Evolutionary conservation across 768 basidiomycete species (phyloP), one percentile per base, ranked within the genome.

Genomic region (Cystofilobasidium macerans): DNA sequence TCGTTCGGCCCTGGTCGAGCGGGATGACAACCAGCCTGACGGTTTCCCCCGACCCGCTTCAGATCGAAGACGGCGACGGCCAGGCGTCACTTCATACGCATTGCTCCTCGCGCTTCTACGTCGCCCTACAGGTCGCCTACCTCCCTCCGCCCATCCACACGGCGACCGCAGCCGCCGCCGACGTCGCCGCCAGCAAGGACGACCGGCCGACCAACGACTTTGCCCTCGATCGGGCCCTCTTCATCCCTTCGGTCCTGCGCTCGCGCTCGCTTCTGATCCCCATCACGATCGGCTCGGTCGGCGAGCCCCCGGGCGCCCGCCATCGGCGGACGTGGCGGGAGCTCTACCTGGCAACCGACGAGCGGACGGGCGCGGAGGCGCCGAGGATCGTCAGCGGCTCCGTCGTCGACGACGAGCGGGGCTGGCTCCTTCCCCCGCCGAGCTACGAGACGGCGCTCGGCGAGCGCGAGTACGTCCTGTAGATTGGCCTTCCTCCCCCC

Each of bases 11-110:
- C 14, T 68, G 67, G 67, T 42, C 61, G 14, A 28, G 48, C 7
- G 67, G 67, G 24, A 62, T 68, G 60, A 68, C 67, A 16, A 68
- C 67, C 33, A 62, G 60, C 22, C 56, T 68, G 38, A 68, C 67
- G 48, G 54, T 68, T 26, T 68, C 67, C 1, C 67, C 61, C 16
- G 61, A 68, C 32, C 57, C 57, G 24, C n/a, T 35, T 30, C n/a
- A n/a, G 32, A 38, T 32, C 43, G 16, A 30, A 35, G 36, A n/a
- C 47, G 22, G 26, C 30, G 13, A 1, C 18, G 45, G 5, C 4
- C 28, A 20, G n/a, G n/a, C 40, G 35, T 11, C 24, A 13, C 8
- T 47, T 11, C 61, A 68, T 43, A 57, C 61, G 11, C 67, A 68
- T 45, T 68, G 67, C 61, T 62, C 61, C 0, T 61, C 59, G 24